Evolutionary conservation across 2,329 filamentous ascomycete species (phyloP), one percentile per base, ranked within the genome.

Genomic region (Talaromyces sp.): DNA sequence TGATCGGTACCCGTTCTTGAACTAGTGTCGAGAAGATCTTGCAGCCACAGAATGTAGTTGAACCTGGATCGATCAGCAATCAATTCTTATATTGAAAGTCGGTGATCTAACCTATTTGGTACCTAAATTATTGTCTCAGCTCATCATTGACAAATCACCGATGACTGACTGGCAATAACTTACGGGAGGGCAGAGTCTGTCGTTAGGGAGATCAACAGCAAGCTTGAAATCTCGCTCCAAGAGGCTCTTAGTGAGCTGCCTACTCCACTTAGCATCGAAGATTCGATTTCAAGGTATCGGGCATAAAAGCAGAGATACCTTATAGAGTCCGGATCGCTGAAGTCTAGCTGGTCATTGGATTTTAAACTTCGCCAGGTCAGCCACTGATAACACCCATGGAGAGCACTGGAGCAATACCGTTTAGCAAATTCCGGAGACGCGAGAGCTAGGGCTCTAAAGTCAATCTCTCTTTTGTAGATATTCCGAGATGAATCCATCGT

Each of bases 21-120:
- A 0, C 89, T 90, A 0, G 87, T 89, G 72, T 96, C 92, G 7
- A 98, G 74, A 0, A 99, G 84, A 3, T 85, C 83, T 72, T 96
- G 92, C 1, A 98, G 81, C 93, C 93, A 98, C 9, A 93, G 81
- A 22, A 98, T 87, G 75, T 99, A 99, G 73, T 94, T 95, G 76
- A 96, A 89, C 59, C 93, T 87, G 67, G 86, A 41, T 86, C 10
- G 1, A 45, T 59, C 10, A 59, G 56, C 37, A 22, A 56, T 19
- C 0, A 2, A 11, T 33, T 39, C 3, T 4, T 39, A 24, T 9
- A 56, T 7, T 11, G 41, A 10, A 9, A 19, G 22, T 7, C 1
- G 41, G n/a, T 45, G 7, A 3, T 57, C 64, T 66, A 70, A 82
- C 81, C 81, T 78, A 66, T 82, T 82, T 4, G 81, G 81, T 5